Base-by-base conservation (phyloP, 2,329 filamentous ascomycete species). In the Corinectria fuckeliana region DNA sequence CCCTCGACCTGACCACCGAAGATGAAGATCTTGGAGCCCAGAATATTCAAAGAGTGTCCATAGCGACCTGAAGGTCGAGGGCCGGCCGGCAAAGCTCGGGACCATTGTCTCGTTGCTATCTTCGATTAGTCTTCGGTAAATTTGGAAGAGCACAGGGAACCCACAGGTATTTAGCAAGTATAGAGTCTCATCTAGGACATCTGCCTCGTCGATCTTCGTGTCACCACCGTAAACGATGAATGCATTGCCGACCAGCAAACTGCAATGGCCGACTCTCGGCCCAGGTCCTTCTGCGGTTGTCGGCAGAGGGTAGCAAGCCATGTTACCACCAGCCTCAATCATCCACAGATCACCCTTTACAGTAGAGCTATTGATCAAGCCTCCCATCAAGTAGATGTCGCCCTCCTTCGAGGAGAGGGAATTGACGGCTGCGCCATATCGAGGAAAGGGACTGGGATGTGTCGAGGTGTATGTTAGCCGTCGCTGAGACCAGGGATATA, bases 171-270 rank as follows among this genome's bases (percentile, higher is more conserved):
- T 99, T 50, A 99, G 83, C 50, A 99, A 85, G 77, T 99, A 99
- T 11, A 99, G 81, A 0, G 95, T 98, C 78, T 99, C 94, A 71
- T 99, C 95, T 58, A 99, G 81, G 48, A 91, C 84, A 76, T 99
- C 95, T 28, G 88, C 87, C 72, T 98, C 95, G 55, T 97, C 93
- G 74, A 97, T 90, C 77, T 99, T 99, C 50, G 95, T 99, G 76
- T 99, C 96, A 73, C 95, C 95, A 49, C 95, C 96, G 73, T 98
- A 99, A 11, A 99, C 95, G 68, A 99, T 99, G 75, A 98, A 99
- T 0, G 95, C 95, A 77, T 99, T 99, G 58, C 96, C 96, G 53
- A 99, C 95, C 14, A 99, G 83, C 71, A 99, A 81, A 81, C 93
- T 96, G 18, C 94, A 85, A 78, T 99, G 95, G 3, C 95, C 95